A percentile compares a stretch with the other conserved stretches of the same genome.
Evolutionary conservation across 305 asterid genomes (phyloP).

Genomic region (Fraxinus greggii): DNA sequence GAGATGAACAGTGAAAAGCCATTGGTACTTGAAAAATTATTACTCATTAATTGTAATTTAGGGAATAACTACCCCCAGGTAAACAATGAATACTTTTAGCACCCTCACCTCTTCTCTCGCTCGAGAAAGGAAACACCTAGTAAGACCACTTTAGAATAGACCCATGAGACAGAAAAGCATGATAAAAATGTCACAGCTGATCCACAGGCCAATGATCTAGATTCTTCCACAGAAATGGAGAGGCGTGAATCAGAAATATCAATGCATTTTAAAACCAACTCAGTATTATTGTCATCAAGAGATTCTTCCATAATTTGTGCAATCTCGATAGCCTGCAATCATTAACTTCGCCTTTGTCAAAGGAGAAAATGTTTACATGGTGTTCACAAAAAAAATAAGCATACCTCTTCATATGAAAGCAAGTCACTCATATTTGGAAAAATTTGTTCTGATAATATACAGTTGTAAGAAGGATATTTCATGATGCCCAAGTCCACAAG

Average conservation of each 20-base stretch:
- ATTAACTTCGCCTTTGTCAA: constrained; percentile 22
- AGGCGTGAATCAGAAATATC: constrained; percentile 59
- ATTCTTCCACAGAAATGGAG: constrained; percentile 40
- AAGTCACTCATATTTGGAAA: constrained; percentile 61
- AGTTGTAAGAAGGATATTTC: constrained; percentile 81
- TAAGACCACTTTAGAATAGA: constrained; percentile 84
- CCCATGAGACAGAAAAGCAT: constrained; percentile 74
- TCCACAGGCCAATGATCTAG: constrained; percentile 39
- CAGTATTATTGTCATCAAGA: constrained; percentile 56
- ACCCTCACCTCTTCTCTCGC: constrained; percentile 70
- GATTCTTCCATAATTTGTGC: constrained; percentile 86
- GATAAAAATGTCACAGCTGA: constrained; percentile 51
- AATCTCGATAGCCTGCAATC: constrained; percentile 76
- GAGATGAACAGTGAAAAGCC: constrained; percentile 5
- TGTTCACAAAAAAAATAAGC: constrained; percentile 18
- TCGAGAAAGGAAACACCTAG: constrained; percentile 88
- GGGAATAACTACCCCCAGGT: not conserved
- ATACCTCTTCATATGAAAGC: constrained; percentile 89
- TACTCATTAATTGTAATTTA: not conserved
- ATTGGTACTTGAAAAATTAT: not conserved
- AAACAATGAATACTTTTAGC: not conserved
- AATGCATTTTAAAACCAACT: constrained; percentile 64
- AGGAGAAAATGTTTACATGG: not conserved
- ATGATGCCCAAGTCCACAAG: constrained; percentile 86
- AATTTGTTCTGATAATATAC: constrained; percentile 58